A percentile compares a stretch with the other conserved stretches of the same genome.
phyloP scores from a whole-genome alignment of 1,139 yeast genomes.

The Lizanozyma gosingica region DNA sequence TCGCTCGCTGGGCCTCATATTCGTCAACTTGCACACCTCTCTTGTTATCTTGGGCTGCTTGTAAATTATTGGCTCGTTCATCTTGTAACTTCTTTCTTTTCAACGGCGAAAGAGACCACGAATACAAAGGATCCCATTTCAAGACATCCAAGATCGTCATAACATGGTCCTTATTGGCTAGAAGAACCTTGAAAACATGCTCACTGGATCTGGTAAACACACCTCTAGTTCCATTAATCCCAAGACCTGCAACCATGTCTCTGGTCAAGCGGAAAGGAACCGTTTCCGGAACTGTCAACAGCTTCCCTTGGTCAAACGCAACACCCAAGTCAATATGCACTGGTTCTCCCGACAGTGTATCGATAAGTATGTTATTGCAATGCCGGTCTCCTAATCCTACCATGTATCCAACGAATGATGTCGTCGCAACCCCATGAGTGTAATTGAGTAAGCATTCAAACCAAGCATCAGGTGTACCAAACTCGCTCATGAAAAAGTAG shows the following conservation, averaged over 20 bases:
- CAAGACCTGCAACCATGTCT: constrained; percentile 90
- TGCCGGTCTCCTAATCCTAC: constrained; percentile 95
- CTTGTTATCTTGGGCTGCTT: neutral
- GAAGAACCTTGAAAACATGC: constrained; percentile 58
- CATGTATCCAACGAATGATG: constrained; percentile 79
- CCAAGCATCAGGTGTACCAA: constrained; percentile 65
- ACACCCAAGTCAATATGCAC: constrained; percentile 95
- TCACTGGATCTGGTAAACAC: constrained; percentile 66
- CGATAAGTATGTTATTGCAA: constrained; percentile 82
- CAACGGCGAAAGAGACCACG: constrained; percentile 79
- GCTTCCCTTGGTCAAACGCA: constrained; percentile 87
- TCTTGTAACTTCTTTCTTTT: constrained; percentile 50
- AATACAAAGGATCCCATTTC: constrained; percentile 85
- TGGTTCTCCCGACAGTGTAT: constrained; percentile 74
- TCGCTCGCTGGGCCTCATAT: constrained; percentile 75
- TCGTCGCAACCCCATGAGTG: constrained; percentile 73
- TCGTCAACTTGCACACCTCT: constrained; percentile 33
- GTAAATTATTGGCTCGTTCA: constrained; percentile 11
- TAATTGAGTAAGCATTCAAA: constrained; percentile 54
- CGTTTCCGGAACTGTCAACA: constrained; percentile 79
- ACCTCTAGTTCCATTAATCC: constrained; percentile 75
- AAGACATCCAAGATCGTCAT: constrained; percentile 78
- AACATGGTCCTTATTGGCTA: constrained; percentile 61
- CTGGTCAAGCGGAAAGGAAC: constrained; percentile 90
- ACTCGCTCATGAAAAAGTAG: constrained; percentile 63